phyloP scores from a whole-genome alignment of 1,284 basidiomycete species.

The Naganishia liquefaciens region DNA sequence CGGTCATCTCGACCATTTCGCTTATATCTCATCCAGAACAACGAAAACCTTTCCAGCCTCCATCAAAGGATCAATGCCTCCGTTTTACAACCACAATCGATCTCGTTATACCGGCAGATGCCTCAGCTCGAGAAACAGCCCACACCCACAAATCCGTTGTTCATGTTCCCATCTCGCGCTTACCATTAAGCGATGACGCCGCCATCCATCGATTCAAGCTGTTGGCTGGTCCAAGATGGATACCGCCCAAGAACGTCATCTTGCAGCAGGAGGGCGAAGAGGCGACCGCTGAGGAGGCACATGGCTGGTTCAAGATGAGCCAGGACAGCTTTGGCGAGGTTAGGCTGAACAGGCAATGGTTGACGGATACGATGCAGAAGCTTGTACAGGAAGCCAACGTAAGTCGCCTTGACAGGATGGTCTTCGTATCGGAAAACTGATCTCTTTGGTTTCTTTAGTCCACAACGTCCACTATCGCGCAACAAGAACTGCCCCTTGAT shows the following conservation, averaged over 20 bases:
- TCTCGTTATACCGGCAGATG: constrained; percentile 60
- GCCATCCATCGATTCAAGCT: constrained; percentile 77
- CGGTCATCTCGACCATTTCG: constrained; percentile 1
- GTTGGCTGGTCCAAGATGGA: constrained; percentile 79
- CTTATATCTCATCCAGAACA: constrained; percentile 59
- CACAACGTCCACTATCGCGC: constrained; percentile 55
- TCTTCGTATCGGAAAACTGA: constrained; percentile 25
- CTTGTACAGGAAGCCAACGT: constrained; percentile 77
- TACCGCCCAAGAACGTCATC: constrained; percentile 51
- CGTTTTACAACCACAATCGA: constrained; percentile 75
- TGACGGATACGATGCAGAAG: constrained; percentile 72
- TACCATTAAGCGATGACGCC: constrained; percentile 64
- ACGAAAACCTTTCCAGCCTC: constrained; percentile 71
- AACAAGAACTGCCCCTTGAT: constrained; percentile 71
- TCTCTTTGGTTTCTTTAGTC: constrained; percentile 53
- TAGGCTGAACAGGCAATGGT: constrained; percentile 82
- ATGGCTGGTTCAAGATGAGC: constrained; percentile 81
- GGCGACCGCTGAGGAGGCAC: constrained; percentile 56
- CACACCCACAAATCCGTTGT: constrained; percentile 64
- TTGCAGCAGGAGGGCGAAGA: constrained; percentile 43
- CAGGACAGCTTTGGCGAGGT: constrained; percentile 77
- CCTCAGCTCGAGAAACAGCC: constrained; percentile 62
- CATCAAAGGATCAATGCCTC: constrained; percentile 61
- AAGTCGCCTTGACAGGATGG: constrained; percentile 33
- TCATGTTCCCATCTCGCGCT: constrained; percentile 68